Percentiles rank a stretch among this genome's conserved stretches.
Conservation (phyloP, 2,329 filamentous ascomycete genomes). For the Hyphodiscus sp. region DNA sequence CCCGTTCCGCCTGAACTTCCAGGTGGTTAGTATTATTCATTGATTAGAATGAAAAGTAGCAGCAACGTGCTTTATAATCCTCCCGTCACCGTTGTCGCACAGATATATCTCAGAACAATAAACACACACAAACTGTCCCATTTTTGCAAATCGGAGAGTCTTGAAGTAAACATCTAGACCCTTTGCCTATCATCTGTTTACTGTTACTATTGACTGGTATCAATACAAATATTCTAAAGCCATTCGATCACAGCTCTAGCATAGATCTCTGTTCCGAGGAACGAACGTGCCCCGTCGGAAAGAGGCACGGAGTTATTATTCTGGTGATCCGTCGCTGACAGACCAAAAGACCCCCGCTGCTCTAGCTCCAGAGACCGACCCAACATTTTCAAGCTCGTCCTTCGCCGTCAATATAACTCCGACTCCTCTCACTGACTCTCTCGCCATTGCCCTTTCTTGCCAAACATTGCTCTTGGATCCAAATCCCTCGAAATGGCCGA, state of each 20-base stretch:
- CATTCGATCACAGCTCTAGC: too few relatives aligned
- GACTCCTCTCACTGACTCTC: slow-evolving; percentile 5
- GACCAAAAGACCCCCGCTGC: too few relatives aligned
- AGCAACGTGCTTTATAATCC: not conserved
- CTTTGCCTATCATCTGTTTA: too few relatives aligned
- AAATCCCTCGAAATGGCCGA: slow-evolving; percentile 37
- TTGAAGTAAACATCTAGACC: too few relatives aligned
- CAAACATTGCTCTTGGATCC: slow-evolving; percentile 1
- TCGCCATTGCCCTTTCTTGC: slow-evolving; percentile 14
- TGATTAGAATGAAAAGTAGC: not conserved
- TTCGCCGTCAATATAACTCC: not conserved
- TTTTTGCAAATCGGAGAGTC: not conserved
- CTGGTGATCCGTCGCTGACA: too few relatives aligned
- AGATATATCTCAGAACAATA: not conserved
- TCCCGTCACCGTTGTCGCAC: not conserved
- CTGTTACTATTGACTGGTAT: too few relatives aligned
- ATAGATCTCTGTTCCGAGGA: too few relatives aligned
- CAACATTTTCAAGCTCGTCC: not conserved
- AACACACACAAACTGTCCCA: not conserved
- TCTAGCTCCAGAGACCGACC: not conserved
- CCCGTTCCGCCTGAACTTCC: too few relatives aligned
- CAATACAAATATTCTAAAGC: too few relatives aligned
- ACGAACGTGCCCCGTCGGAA: too few relatives aligned
- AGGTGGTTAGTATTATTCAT: not conserved
- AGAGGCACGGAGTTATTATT: too few relatives aligned